phyloP scores from a whole-genome alignment of 495 filamentous ascomycete species.

The Aspergillus sclerotioniger region DNA sequence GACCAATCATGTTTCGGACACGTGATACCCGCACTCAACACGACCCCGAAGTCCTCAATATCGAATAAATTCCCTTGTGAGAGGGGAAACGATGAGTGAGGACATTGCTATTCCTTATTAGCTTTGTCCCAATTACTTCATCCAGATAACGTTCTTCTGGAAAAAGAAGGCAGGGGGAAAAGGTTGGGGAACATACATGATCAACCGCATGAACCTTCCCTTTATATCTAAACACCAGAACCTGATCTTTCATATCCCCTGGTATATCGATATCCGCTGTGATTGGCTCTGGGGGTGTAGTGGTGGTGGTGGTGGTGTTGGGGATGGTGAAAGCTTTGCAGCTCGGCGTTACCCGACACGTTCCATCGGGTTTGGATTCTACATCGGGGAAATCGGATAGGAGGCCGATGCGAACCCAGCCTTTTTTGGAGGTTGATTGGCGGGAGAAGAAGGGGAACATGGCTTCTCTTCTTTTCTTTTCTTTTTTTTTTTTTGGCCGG shows the following conservation, averaged over 20 bases:
- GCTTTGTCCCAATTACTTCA: not conserved
- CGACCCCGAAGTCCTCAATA: constrained; percentile 60
- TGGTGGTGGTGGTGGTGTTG: constrained; percentile 35
- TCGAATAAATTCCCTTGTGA: constrained; percentile 57
- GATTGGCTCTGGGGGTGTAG: constrained; percentile 7
- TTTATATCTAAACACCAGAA: constrained; percentile 56
- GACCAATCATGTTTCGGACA: constrained; percentile 64
- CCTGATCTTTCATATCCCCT: constrained; percentile 52
- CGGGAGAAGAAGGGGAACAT: constrained; percentile 13
- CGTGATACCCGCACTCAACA: constrained; percentile 47
- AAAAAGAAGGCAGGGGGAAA: too few species aligned
- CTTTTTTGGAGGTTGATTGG: constrained; percentile 6
- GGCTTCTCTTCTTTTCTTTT: too few species aligned
- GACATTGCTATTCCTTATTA: constrained; percentile 51
- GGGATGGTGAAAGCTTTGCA: constrained; percentile 59
- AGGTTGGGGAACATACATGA: constrained; percentile 44
- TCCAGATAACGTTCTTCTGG: too few species aligned
- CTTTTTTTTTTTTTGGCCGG: too few species aligned
- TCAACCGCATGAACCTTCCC: constrained; percentile 59
- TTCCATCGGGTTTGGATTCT: constrained; percentile 28
- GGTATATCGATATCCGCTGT: constrained; percentile 43
- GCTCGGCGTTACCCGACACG: constrained; percentile 33
- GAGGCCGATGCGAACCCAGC: constrained; percentile 43
- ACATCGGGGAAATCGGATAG: constrained; percentile 52
- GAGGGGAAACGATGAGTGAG: constrained; percentile 57